Conservation (phyloP, 345 rosid genomes). For the Murraya paniculata region DNA sequence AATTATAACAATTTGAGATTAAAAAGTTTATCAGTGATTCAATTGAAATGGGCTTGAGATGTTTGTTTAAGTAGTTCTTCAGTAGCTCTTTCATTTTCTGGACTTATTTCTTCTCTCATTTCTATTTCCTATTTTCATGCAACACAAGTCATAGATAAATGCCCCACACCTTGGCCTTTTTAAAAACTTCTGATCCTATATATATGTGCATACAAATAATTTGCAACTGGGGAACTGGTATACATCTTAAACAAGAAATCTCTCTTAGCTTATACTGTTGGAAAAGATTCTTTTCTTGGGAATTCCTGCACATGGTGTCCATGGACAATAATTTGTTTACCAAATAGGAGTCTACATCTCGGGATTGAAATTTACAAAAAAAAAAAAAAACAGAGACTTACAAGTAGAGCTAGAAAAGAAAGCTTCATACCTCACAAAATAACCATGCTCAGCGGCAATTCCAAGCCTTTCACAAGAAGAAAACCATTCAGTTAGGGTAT, state of each 20-base stretch:
- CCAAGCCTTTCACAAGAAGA: conserved; percentile 72
- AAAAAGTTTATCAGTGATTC: background rate
- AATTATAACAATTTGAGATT: background rate
- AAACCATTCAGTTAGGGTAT: conserved; percentile 73
- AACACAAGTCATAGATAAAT: background rate
- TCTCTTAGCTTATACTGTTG: background rate
- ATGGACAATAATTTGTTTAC: background rate
- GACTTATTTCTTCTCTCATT: background rate
- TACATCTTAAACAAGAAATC: background rate
- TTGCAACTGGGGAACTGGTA: background rate
- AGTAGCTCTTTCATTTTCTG: background rate
- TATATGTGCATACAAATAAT: background rate
- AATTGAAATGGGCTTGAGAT: background rate
- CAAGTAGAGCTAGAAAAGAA: background rate
- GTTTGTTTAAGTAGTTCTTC: background rate
- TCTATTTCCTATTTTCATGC: background rate
- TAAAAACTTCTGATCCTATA: background rate
- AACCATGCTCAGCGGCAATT: conserved; percentile 87
- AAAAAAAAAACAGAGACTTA: background rate
- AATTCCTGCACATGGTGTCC: background rate
- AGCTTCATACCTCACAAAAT: conserved; percentile 62
- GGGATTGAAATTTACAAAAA: background rate
- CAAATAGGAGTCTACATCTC: background rate
- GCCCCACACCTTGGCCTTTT: background rate
- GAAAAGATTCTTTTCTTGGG: background rate